These are phyloP conservation scores for Chlorella sp. DNA, from an alignment of 139 green algal genomes.

Conservation along the genomic window DNA sequence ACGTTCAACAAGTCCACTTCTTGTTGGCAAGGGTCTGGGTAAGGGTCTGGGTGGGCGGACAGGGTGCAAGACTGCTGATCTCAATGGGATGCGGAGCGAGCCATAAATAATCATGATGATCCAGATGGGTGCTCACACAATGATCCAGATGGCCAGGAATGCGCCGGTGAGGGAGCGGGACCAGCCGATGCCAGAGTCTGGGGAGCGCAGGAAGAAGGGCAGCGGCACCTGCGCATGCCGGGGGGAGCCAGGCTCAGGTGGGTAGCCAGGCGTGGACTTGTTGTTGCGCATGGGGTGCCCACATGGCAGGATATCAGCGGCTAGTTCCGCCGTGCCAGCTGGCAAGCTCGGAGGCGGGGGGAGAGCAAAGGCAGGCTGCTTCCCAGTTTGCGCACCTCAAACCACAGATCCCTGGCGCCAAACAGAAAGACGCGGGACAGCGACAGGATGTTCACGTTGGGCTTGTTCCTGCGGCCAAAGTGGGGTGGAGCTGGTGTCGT, in stretches of 20 bases:
- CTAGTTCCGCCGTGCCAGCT: too few relatives aligned
- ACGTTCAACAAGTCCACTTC: not conserved
- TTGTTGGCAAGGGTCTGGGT: not conserved
- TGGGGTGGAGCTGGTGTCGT: too few relatives aligned
- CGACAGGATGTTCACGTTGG: conserved; percentile 84
- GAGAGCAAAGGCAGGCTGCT: not conserved
- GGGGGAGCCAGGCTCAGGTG: too few relatives aligned
- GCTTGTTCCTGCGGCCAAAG: conserved; percentile 33
- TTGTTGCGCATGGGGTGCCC: too few relatives aligned
- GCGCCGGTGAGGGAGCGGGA: conserved; percentile 61
- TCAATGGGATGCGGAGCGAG: not conserved
- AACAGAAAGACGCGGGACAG: conserved; percentile 79
- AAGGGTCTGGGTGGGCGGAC: not conserved
- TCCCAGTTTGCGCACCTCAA: conserved; percentile 63
- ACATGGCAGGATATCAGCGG: too few relatives aligned
- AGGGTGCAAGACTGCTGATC: not conserved
- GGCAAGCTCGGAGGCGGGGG: too few relatives aligned
- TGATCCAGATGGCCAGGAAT: conserved; percentile 53
- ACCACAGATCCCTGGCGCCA: conserved; percentile 86
- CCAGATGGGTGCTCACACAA: conserved; percentile 16
- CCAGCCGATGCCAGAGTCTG: conserved; percentile 76
- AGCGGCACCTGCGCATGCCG: conserved; percentile 82
- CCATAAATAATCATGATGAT: not conserved
- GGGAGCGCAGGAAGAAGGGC: conserved; percentile 86
- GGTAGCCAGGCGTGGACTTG: too few relatives aligned